phyloP scores from a whole-genome alignment of 2,329 filamentous ascomycete species.

The Thielaviopsis punctulata region DNA sequence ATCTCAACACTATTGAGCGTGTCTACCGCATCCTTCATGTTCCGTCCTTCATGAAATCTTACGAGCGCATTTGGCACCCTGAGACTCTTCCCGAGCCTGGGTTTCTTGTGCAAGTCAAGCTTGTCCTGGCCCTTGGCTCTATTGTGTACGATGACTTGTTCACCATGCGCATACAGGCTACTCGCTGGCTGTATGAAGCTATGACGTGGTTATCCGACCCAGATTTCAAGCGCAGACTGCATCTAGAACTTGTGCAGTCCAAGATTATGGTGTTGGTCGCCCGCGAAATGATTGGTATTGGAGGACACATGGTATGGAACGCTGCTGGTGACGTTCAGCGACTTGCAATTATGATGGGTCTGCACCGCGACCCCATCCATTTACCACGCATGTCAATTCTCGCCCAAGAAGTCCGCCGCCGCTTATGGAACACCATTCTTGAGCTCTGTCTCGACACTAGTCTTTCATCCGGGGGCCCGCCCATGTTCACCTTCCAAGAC shows the following conservation, averaged over 20 bases:
- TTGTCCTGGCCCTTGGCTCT: conserved; percentile 40
- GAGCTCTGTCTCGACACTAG: conserved; percentile 30
- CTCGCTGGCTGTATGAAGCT: conserved; percentile 40
- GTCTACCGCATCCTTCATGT: conserved; percentile 34
- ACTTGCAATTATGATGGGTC: conserved; percentile 30
- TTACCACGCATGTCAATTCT: conserved; percentile 20
- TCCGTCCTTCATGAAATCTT: conserved; percentile 30
- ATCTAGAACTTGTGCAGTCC: conserved; percentile 32
- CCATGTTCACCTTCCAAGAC: conserved; percentile 26
- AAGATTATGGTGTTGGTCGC: conserved; percentile 27
- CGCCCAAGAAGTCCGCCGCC: conserved; percentile 28
- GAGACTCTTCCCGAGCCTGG: conserved; percentile 17
- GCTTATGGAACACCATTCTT: conserved; percentile 35
- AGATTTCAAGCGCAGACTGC: conserved; percentile 32
- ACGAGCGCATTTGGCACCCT: conserved; percentile 31
- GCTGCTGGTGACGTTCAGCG: conserved; percentile 27
- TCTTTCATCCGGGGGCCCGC: conserved; percentile 27
- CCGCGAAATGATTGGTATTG: conserved; percentile 21
- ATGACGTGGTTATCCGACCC: conserved; percentile 37
- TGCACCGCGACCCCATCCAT: conserved; percentile 30
- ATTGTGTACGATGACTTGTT: conserved; percentile 32
- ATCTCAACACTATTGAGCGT: conserved; percentile 30
- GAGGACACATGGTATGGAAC: conserved; percentile 32
- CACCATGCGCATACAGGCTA: conserved; percentile 29
- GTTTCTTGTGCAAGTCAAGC: conserved; percentile 39